These are phyloP conservation scores for Cruciata laevipes DNA, from an alignment of 257 asterid species.

Conservation along the genomic window DNA sequence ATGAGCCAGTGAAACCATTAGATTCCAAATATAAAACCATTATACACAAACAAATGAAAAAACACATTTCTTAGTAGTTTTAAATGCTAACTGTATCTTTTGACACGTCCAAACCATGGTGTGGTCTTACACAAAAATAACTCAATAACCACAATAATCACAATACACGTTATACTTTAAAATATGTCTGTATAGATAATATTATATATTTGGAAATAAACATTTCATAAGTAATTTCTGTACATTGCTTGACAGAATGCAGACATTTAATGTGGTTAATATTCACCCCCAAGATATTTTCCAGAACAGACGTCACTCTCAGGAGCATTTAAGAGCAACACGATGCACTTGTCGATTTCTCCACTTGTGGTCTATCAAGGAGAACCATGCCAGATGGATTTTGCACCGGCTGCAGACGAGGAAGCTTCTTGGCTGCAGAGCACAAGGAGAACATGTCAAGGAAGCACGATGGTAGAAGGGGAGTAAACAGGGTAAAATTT, in stretches of 20 bases:
- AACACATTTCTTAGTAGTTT: no score
- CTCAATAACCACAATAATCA: no score
- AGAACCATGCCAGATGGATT: slow-evolving; percentile 84
- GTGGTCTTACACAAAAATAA: not conserved
- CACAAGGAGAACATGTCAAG: not conserved
- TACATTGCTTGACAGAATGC: slow-evolving; percentile 2
- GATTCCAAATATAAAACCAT: not conserved
- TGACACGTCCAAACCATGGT: not conserved
- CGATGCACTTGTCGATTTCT: slow-evolving; percentile 27
- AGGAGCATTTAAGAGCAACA: slow-evolving; percentile 47
- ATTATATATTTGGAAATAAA: not conserved
- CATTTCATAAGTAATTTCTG: slow-evolving; percentile 3
- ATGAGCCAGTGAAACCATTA: no score
- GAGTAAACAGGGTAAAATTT: not conserved
- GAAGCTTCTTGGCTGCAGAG: slow-evolving; percentile 71
- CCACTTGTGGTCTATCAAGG: slow-evolving; percentile 71
- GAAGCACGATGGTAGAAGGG: not conserved
- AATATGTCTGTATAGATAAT: not conserved
- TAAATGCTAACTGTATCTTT: no score
- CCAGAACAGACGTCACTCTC: slow-evolving; percentile 1
- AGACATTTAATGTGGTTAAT: not conserved
- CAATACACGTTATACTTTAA: not conserved
- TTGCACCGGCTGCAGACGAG: slow-evolving; percentile 68
- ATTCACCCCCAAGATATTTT: not conserved
- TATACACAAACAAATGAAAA: no score